phyloP scores from a whole-genome alignment of 2,329 filamentous ascomycete species.

The Talaromyces islandicus region DNA sequence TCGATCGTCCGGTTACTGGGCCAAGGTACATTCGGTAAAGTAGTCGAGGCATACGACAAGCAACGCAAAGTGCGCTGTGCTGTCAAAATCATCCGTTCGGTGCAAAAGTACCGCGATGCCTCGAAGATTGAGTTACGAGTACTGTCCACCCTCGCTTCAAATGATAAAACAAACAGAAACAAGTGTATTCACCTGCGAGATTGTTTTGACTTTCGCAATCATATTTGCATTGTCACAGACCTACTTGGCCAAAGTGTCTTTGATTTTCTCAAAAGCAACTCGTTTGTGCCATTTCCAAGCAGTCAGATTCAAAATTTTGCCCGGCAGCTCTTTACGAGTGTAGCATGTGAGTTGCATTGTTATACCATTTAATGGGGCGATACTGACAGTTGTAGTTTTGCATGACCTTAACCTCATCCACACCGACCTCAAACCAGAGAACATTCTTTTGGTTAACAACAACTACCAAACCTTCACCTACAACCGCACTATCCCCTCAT shows the following conservation, averaged over 20 bases:
- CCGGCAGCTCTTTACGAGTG: constrained; percentile 92
- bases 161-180: constrained; percentile 87
- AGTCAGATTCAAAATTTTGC: constrained; percentile 98
- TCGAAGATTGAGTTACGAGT: constrained; percentile 92
- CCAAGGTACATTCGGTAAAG: constrained; percentile 97
- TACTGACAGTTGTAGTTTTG: constrained; percentile 57
- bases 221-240: constrained; percentile 82
- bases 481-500: constrained; percentile 61
- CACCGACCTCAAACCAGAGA: constrained; percentile 68
- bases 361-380: constrained; percentile 1
- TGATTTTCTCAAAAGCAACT: constrained; percentile 93
- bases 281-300: constrained; percentile 94
- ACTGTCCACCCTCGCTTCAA: constrained; percentile 81
- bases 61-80: constrained; percentile 75
- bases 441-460: constrained; percentile 60
- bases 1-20: constrained; percentile 84
- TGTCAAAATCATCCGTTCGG: constrained; percentile 96
- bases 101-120: constrained; percentile 96
- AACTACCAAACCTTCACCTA: constrained; percentile 64
- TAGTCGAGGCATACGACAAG: constrained; percentile 84
- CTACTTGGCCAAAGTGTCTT: constrained; percentile 92
- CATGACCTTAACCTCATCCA: constrained; percentile 97
- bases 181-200: constrained; percentile 94
- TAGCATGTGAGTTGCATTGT: constrained; percentile 74
- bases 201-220: constrained; percentile 94